A percentile compares a stretch with the other conserved stretches of the same genome.
These are phyloP conservation scores for Russula dissimulans DNA, from an alignment of 768 basidiomycete genomes.

Conservation along the genomic window DNA sequence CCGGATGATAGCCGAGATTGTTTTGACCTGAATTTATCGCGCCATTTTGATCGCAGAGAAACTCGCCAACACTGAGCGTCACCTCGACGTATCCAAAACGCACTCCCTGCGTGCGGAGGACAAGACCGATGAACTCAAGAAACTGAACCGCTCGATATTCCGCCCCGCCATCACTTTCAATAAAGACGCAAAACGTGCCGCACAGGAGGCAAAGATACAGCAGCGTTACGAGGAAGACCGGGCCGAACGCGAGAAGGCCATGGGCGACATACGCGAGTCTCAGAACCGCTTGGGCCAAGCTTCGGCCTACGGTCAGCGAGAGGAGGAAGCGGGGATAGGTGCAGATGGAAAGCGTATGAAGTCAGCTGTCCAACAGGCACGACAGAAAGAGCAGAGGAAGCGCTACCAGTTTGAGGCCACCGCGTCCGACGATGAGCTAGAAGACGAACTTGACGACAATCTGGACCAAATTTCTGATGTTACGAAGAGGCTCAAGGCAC, in stretches of 20 bases:
- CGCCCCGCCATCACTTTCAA: constrained; percentile 86
- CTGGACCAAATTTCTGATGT: constrained; percentile 76
- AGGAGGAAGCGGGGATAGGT: constrained; percentile 36
- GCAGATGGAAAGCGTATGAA: constrained; percentile 35
- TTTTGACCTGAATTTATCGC: neutral
- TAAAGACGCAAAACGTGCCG: constrained; percentile 83
- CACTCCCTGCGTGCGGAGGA: constrained; percentile 85
- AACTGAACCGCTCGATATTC: constrained; percentile 93
- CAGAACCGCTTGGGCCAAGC: constrained; percentile 80
- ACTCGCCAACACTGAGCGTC: constrained; percentile 89
- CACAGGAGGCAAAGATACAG: constrained; percentile 76
- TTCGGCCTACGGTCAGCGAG: constrained; percentile 45
- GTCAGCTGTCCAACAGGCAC: constrained; percentile 42
- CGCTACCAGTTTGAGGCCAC: constrained; percentile 89
- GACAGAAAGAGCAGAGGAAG: constrained; percentile 60
- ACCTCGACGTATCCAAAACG: constrained; percentile 86
- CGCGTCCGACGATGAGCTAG: constrained; percentile 86
- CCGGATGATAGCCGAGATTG: too few relatives aligned
- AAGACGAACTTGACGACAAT: constrained; percentile 91
- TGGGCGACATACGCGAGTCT: constrained; percentile 78
- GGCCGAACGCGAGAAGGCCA: constrained; percentile 71
- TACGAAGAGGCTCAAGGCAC: constrained; percentile 66
- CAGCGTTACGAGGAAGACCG: constrained; percentile 84
- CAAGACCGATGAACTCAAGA: constrained; percentile 86
- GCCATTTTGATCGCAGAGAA: constrained; percentile 43